Percentiles rank a stretch among this genome's conserved stretches.
phyloP scores from a whole-genome alignment of 2,329 filamentous ascomycete species.

The Colletotrichum abscissum region DNA sequence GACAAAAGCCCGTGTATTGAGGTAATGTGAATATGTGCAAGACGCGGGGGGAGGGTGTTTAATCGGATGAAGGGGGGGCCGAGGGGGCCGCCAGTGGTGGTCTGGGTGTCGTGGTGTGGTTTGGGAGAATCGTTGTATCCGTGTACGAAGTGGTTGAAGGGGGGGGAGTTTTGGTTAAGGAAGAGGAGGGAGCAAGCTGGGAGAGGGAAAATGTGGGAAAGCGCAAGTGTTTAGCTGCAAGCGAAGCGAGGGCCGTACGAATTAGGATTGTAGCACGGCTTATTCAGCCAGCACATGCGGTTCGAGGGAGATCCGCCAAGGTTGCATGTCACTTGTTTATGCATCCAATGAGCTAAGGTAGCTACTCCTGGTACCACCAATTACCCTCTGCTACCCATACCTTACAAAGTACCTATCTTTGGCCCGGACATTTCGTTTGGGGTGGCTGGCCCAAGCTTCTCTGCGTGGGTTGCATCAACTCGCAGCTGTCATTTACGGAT shows the following conservation, averaged over 20 bases:
- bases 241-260: conserved; percentile 8
- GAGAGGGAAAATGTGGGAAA: conserved; percentile 19
- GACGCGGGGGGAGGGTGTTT: background rate
- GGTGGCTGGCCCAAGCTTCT: background rate
- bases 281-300: background rate
- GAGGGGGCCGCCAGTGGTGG: background rate
- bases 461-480: conserved; percentile 7
- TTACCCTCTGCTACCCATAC: too few relatives aligned
- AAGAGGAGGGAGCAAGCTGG: conserved; percentile 24
- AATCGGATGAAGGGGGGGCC: conserved; percentile 16
- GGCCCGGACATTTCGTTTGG: background rate
- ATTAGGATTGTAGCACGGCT: background rate
- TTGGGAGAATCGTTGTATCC: conserved; percentile 37
- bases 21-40: conserved; percentile 12
- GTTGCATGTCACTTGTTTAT: conserved; percentile 27
- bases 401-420: background rate
- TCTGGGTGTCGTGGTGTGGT: background rate
- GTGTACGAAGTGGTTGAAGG: background rate
- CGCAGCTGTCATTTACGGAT: conserved; percentile 5
- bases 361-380: background rate
- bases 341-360: conserved; percentile 1
- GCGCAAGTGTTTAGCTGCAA: conserved; percentile 25
- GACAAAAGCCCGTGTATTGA: background rate
- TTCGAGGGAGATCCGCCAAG: background rate
- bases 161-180: conserved; percentile 32